Conservation (phyloP, 345 rosid species). For the Arabis hirsuta region DNA sequence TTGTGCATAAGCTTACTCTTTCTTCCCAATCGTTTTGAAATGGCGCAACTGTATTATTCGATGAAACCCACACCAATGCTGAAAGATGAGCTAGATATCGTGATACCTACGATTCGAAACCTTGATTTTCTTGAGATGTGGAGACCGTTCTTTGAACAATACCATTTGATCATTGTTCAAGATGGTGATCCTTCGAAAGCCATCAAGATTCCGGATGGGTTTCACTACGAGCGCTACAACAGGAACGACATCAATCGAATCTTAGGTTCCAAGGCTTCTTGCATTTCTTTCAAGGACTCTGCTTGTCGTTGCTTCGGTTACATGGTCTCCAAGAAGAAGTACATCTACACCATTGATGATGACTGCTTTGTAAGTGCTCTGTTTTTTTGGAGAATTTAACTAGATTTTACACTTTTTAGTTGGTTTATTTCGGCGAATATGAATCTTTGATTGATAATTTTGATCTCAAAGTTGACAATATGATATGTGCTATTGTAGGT, state of each 20-base stretch:
- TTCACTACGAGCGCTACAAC: constrained; percentile 42
- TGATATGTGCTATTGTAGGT: constrained; percentile 52
- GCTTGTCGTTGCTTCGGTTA: constrained; percentile 68
- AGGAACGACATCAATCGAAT: constrained; percentile 41
- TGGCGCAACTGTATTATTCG: constrained; percentile 37
- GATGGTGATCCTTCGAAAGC: constrained; percentile 44
- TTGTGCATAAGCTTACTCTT: constrained; percentile 3
- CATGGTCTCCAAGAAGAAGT: constrained; percentile 66
- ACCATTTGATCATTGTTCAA: constrained; percentile 43
- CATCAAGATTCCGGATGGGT: constrained; percentile 39
- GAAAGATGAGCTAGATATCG: constrained; percentile 43
- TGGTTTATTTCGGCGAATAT: not conserved
- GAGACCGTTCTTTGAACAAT: constrained; percentile 38
- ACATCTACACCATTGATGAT: constrained; percentile 66
- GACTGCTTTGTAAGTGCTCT: constrained; percentile 61
- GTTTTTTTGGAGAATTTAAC: not conserved
- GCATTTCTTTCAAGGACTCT: constrained; percentile 45
- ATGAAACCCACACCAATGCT: constrained; percentile 36
- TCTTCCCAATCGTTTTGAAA: constrained; percentile 13
- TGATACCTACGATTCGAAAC: constrained; percentile 44
- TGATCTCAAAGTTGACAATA: constrained; percentile 8
- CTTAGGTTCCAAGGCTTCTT: constrained; percentile 44
- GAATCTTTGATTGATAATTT: not conserved
- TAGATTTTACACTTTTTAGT: not conserved
- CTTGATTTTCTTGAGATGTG: constrained; percentile 44